Evolutionary conservation across 352 stramenopile genomes (phyloP), one percentile per base, ranked within the genome.

Genomic region (Globisporangium recalcitrans): DNA sequence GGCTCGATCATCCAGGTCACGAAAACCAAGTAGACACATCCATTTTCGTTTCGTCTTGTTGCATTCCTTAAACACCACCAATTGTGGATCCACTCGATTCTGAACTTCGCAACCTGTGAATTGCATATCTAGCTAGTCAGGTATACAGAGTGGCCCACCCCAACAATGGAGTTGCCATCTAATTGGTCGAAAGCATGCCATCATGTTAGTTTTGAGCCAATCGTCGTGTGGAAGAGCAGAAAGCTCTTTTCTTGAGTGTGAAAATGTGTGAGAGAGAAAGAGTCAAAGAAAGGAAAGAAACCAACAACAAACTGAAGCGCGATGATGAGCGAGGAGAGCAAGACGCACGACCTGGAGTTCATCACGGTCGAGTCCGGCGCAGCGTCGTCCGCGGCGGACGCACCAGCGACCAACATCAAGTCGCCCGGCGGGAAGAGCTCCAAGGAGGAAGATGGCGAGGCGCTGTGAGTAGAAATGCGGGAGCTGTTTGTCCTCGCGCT

Each of bases 1-100:
- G 71, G 80, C 71, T 95, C 86, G 53, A 91, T 94, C 62, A 87
- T 89, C 64, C 82, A 91, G 63, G 73, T 89, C 42, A 80, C 77
- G 60, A 89, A 88, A 69, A 91, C 80, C 57, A 91, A 91, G 67
- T 91, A 80, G 67, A 61, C 49, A 5, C 16, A 3, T 38, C 11
- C 38, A 46, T 46, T 46, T 46, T 14, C 16, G 34, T 11, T 44
- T 16, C 38, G 16, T 46, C 38, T 46, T 46, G 16, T 46, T 21
- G 38, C 38, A 46, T 42, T 11, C 34, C n/a, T n/a, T n/a, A n/a
- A n/a, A n/a, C n/a, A n/a, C n/a, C n/a, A n/a, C n/a, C n/a, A n/a
- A n/a, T n/a, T n/a, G n/a, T n/a, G n/a, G n/a, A n/a, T n/a, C n/a
- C n/a, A n/a, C n/a, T n/a, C n/a, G n/a, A n/a, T n/a, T n/a, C n/a